phyloP scores from a whole-genome alignment of 192 early-diverging fungal species.

The Coemansia asiatica region DNA sequence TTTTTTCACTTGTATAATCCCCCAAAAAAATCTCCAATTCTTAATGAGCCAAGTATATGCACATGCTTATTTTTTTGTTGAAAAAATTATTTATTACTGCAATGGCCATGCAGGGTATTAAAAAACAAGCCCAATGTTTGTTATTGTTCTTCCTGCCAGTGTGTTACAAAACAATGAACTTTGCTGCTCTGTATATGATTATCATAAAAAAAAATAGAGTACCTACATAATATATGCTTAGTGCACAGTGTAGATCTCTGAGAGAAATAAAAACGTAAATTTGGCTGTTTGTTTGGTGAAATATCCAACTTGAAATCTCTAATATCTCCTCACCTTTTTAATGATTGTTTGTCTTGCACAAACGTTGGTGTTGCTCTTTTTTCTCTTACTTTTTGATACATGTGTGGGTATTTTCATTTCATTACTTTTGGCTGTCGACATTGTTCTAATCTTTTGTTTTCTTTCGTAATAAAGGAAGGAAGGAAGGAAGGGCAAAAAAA shows the following conservation, averaged over 20 bases:
- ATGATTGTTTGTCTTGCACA: too few relatives aligned
- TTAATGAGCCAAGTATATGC: not conserved
- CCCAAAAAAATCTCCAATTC: not conserved
- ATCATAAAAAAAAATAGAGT: constrained; percentile 6
- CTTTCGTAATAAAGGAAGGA: not conserved
- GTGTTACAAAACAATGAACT: constrained; percentile 8
- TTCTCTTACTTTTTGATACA: too few relatives aligned
- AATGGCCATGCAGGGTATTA: constrained; percentile 1
- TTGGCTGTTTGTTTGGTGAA: not conserved
- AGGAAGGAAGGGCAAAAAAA: not conserved
- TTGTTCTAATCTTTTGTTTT: not conserved
- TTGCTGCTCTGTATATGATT: not conserved
- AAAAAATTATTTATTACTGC: constrained; percentile 8
- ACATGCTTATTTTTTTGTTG: not conserved
- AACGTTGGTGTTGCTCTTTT: too few relatives aligned
- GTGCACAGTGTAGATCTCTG: constrained; percentile 3
- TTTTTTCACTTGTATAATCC: not conserved
- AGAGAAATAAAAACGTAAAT: constrained; percentile 2
- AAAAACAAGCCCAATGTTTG: constrained; percentile 8
- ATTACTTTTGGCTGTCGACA: not conserved
- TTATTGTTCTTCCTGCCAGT: not conserved
- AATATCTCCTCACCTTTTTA: too few relatives aligned
- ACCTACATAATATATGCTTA: constrained; percentile 4
- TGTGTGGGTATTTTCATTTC: too few relatives aligned
- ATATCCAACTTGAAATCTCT: too few relatives aligned